These are phyloP conservation scores for Exophiala xenobiotica DNA, from an alignment of 2,329 filamentous ascomycete species.

Conservation along the genomic window DNA sequence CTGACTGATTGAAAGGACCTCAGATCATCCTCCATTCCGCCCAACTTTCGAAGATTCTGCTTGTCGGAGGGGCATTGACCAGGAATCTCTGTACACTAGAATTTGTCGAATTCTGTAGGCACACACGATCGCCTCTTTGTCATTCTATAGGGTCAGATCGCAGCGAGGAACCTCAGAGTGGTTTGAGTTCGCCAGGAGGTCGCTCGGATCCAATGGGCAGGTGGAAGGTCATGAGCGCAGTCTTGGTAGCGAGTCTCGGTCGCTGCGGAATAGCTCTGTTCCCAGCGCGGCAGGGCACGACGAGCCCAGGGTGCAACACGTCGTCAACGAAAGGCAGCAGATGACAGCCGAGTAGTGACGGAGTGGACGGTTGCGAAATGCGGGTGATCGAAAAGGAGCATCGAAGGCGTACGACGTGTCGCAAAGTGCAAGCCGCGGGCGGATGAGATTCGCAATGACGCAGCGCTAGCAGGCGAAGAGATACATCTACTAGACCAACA, in stretches of 20 bases:
- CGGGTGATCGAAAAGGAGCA: not conserved
- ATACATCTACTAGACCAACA: not conserved
- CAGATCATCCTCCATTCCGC: slow-evolving; percentile 26
- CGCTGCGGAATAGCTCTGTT: not conserved
- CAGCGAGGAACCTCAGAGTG: slow-evolving; percentile 2
- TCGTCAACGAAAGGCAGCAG: not conserved
- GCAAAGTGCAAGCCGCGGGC: not conserved
- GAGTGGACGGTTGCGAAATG: not conserved
- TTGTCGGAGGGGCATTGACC: not conserved
- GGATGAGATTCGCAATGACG: not conserved
- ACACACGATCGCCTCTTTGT: not conserved
- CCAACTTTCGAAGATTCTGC: not conserved
- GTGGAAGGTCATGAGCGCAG: slow-evolving; percentile 15
- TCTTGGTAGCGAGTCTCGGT: not conserved
- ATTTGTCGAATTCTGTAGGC: not conserved
- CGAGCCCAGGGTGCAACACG: not conserved
- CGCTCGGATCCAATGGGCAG: slow-evolving; percentile 7
- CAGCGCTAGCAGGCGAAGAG: not conserved
- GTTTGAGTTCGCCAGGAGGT: slow-evolving; percentile 21
- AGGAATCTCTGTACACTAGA: not conserved
- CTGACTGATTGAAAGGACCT: slow-evolving; percentile 24
- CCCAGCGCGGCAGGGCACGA: not conserved
- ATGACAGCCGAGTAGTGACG: not conserved
- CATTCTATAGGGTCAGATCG: not conserved
- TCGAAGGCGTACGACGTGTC: slow-evolving; percentile 1